phyloP scores from a whole-genome alignment of 148 eudicot species.

The Persicaria maculosa region DNA sequence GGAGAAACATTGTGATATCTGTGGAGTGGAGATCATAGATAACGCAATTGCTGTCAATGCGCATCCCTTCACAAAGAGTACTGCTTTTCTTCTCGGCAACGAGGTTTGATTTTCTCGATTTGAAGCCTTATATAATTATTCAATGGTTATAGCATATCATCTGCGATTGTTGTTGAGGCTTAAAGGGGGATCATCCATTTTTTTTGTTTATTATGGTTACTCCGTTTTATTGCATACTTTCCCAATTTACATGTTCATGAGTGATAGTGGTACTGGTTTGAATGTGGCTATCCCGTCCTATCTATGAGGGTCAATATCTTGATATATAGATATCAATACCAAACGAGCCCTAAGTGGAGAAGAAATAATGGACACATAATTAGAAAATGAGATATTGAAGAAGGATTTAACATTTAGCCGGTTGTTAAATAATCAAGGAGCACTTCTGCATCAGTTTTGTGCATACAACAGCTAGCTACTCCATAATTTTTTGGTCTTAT shows the following conservation, averaged over 20 bases:
- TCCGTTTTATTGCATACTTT: background rate
- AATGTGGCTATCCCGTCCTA: background rate
- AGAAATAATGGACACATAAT: background rate
- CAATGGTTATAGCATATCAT: background rate
- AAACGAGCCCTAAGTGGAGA: background rate
- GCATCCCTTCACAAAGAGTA: conserved; percentile 72
- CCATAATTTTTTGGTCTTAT: background rate
- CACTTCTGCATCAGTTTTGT: background rate
- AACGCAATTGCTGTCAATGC: conserved; percentile 60
- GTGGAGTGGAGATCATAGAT: conserved; percentile 92
- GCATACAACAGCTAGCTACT: background rate
- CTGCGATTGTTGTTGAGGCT: background rate
- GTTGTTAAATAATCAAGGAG: background rate
- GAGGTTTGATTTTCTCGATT: conserved; percentile 36
- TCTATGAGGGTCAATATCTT: background rate
- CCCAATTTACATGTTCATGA: background rate
- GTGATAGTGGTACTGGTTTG: conserved; percentile 5
- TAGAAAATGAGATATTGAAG: background rate
- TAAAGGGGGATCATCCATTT: background rate
- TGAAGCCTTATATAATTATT: too few species aligned
- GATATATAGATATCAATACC: too few species aligned
- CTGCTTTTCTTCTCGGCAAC: conserved; percentile 94
- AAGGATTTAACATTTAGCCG: background rate
- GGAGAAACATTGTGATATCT: conserved; percentile 87
- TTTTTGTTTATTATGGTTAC: background rate